Base-by-base conservation (phyloP, 371 early-diverging fungal species). In the Mucor racemosus region DNA sequence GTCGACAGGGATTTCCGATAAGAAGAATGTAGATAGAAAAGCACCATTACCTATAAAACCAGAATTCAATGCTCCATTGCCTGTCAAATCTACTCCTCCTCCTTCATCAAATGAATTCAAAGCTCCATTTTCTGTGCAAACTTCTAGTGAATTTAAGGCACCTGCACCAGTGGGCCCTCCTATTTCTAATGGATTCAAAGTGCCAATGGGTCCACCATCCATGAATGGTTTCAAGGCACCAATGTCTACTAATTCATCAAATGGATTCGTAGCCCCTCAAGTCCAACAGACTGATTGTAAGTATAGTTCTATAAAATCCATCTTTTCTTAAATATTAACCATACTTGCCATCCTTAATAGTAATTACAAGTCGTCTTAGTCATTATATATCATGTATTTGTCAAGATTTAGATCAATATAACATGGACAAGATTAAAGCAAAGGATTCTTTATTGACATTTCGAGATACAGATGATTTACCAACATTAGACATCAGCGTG, bases 341-440 rank as follows among this genome's bases (percentile, higher is more conserved):
- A 26, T 3, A 26, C 26, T 26, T 26, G 26, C 26, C 26, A 26
- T 44, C 2, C 35, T 53, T 11, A 31, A 26, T 31, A 72, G 72
- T 65, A 10, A 44, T 46, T 5, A 42, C 62, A 19, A 65, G 55
- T 50, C 50, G 73, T 35, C 33, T 73, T 21, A 36, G 54, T 1
- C 69, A 73, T 35, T 73, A 73, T 40, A 65, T 73, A 4, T 40
- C 34, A 6, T 35, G 40, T 9, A 73, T 73, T 7, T 65, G 68
- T 48, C 48, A 62, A 11, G 73, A 73, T 36, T 36, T 73, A 13
- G 63, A 68, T 14, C 14, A 48, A 11, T 73, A 65, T n/a, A 61
- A 68, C 17, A 10, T 14, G 19, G 34, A 38, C 6, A 73, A 65
- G 17, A 40, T 26, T 13, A 64, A 55, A 63, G 6, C 13, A 1